Evolutionary conservation across 2,329 filamentous ascomycete species (phyloP), one percentile per base, ranked within the genome.

Genomic region (Trichoderma guizhouense): DNA sequence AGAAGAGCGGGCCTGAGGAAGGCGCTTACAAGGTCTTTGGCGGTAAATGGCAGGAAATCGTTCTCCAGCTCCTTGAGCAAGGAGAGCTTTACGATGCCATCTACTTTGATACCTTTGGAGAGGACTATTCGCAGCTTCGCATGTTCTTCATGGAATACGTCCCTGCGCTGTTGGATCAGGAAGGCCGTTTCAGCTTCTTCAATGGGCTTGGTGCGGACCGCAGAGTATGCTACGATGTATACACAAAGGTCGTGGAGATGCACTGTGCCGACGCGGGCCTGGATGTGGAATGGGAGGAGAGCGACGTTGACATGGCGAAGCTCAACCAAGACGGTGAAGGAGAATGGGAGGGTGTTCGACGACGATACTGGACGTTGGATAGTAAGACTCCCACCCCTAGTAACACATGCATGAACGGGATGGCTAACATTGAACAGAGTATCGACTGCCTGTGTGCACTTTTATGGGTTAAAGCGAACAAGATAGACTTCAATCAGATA

Each of bases 71-170:
- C 8, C 83, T 95, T 1, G 88, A 89, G 72, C 83, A 89, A 53
- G 92, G 92, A 11, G 87, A 92, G 77, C 83, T 90, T 14, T 95
- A 95, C 78, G 93, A 97, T 79, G 93, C 92, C 32, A 93, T 99
- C 76, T 99, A 98, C 84, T 98, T 98, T 78, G 96, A 99, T 79
- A 99, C 96, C 0, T 98, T 98, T 81, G 96, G 94, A 7, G 96
- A 99, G 83, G 93, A 96, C 74, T 99, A 98, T 82, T 85, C 86
- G 2, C 93, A 95, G 79, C 89, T 98, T 32, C 91, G 92, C 61
- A 86, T 90, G 72, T 98, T 98, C 84, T 97, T 98, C 80, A 91
- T 88, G 3, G 96, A 98, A 80, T 90, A 92, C 76, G 91, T 98
- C 12, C 93, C 96, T 36, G 91, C 90, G 0, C 81, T 98, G 69